These are phyloP conservation scores for Colletotrichum cereale DNA, from an alignment of 2,329 filamentous ascomycete species.

Conservation along the genomic window DNA sequence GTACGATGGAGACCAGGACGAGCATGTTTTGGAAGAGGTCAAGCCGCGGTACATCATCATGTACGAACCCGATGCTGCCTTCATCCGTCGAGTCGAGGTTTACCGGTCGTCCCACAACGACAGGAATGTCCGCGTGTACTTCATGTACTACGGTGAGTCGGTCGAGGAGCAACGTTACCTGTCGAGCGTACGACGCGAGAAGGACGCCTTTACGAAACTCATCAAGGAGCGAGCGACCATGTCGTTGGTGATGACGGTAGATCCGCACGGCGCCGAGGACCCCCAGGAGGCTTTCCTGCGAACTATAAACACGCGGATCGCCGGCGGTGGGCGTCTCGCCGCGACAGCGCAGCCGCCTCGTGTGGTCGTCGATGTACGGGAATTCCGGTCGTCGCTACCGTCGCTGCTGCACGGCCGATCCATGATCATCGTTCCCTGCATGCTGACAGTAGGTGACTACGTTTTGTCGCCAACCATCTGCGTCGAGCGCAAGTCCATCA, in stretches of 20 bases:
- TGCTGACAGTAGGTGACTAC: conserved; percentile 97
- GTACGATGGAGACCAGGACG: conserved; percentile 95
- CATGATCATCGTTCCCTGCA: conserved; percentile 92
- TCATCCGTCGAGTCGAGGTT: conserved; percentile 94
- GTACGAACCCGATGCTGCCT: conserved; percentile 96
- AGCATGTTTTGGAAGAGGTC: conserved; percentile 94
- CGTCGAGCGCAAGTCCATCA: conserved; percentile 93
- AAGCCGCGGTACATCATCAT: conserved; percentile 96
- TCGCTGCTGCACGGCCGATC: conserved; percentile 90
- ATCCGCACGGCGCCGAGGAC: conserved; percentile 77
- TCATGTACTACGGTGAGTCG: conserved; percentile 94
- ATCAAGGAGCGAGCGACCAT: conserved; percentile 96
- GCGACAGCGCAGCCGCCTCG: conserved; percentile 90
- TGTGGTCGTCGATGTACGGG: conserved; percentile 94
- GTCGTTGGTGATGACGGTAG: conserved; percentile 86
- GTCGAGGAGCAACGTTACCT: conserved; percentile 97
- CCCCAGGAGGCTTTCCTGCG: conserved; percentile 93
- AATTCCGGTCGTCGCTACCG: conserved; percentile 93
- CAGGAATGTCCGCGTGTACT: conserved; percentile 91
- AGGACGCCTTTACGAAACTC: conserved; percentile 93
- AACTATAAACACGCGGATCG: conserved; percentile 96
- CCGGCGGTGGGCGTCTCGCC: conserved; percentile 85
- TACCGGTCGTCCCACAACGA: conserved; percentile 95
- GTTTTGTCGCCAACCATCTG: conserved; percentile 92
- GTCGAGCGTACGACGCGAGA: conserved; percentile 90